Base-by-base conservation (phyloP, 352 stramenopile genomes). In the Phytophthora kernoviae region DNA sequence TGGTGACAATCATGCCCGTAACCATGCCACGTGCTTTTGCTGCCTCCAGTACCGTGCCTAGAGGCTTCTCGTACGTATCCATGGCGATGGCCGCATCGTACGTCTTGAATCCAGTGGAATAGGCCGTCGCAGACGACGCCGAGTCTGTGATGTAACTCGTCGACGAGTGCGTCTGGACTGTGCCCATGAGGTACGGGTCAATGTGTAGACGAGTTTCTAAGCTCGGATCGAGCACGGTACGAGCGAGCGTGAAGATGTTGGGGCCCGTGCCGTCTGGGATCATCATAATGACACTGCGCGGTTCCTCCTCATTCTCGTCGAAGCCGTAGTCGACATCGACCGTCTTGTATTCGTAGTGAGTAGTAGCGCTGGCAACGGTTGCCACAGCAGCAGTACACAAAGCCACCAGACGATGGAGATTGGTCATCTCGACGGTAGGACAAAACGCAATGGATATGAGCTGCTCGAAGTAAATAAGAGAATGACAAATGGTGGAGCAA, bases 101-200 rank as follows among this genome's bases (percentile, higher is more conserved):
- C 12, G 77, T 90, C 71, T 90, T 88, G 76, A 75, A 88, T 14
- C 75, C 75, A 0, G 77, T 85, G 21, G 80, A 56, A 57, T 90
- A 87, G 5, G 77, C 75, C 3, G 75, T 87, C 17, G 73, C 75
- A 12, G 73, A 70, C 17, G 77, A 73, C 10, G 80, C 80, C 44
- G 77, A 87, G 60, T 87, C 80, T 15, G 77, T 90, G 56, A 90
- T 82, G 55, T 81, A 85, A n/a, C 75, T 87, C 24, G 65, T 87
- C 37, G 77, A 80, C 48, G 75, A 90, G 54, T 85, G 66, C 0
- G 79, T 89, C 57, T 89, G 77, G 22, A 89, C 66, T 9, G 71
- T 81, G 30, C 75, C 79, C 69, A 75, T 77, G 41, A 83, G 26
- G 54, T 83, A 68, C 34, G 74, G 68, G 48, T 89, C 79, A 24